These are phyloP conservation scores for Selenicereus undatus DNA, from an alignment of 148 eudicot genomes.

Conservation along the genomic window DNA sequence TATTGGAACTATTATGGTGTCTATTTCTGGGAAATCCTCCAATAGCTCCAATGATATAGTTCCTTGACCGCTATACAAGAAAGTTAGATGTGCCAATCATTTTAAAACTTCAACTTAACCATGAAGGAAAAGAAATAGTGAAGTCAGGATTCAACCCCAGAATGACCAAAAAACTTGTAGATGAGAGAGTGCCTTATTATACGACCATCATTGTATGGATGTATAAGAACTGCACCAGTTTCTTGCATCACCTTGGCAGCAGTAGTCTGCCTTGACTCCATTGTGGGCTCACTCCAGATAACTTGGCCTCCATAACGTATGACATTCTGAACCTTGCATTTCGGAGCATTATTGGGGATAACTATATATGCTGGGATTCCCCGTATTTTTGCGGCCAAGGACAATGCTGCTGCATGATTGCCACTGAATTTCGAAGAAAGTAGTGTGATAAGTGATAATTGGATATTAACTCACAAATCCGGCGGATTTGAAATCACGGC, in stretches of 20 bases:
- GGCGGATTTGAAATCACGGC: not conserved
- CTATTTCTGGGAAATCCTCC: conserved; percentile 80
- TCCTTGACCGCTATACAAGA: conserved; percentile 74
- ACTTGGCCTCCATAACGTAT: conserved; percentile 83
- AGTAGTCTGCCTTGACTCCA: conserved; percentile 68
- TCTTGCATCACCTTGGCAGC: conserved; percentile 69
- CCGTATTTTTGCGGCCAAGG: conserved; percentile 86
- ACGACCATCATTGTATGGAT: conserved; percentile 83
- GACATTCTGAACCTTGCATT: conserved; percentile 93
- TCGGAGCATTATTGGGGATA: conserved; percentile 87
- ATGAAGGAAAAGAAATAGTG: not conserved
- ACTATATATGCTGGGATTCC: conserved; percentile 90
- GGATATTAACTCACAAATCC: not conserved
- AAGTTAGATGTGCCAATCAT: not conserved
- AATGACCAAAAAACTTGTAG: too few relatives aligned
- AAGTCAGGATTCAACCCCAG: too few relatives aligned
- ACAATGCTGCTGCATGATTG: conserved; percentile 90
- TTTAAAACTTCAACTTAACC: not conserved
- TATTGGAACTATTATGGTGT: conserved; percentile 80
- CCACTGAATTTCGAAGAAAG: conserved; percentile 49
- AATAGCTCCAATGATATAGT: conserved; percentile 88
- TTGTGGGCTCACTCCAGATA: conserved; percentile 76
- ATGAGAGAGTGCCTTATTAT: conserved; percentile 57
- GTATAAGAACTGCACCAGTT: conserved; percentile 87
- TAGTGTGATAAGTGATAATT: not conserved